These are phyloP conservation scores for Carpinus viminea DNA, from an alignment of 306 rosid genomes.

Conservation along the genomic window DNA sequence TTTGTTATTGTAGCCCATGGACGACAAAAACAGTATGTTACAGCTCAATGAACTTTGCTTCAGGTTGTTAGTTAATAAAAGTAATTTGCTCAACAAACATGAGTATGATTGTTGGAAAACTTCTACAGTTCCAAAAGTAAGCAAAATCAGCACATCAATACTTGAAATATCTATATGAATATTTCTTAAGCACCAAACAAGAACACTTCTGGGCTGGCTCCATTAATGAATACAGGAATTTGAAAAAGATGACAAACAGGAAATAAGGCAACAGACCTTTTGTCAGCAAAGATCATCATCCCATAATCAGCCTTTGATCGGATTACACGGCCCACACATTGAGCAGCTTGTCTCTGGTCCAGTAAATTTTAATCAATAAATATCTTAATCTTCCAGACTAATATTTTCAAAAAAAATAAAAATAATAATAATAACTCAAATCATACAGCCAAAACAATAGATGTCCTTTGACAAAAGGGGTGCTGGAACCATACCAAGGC, in stretches of 20 bases:
- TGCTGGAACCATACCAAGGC: constrained; percentile 61
- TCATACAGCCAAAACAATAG: constrained; percentile 15
- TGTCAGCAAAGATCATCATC: constrained; percentile 99
- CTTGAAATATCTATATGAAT: not conserved
- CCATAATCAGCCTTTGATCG: constrained; percentile 98
- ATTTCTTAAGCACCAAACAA: not conserved
- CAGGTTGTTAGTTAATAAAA: not conserved
- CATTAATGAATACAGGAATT: not conserved
- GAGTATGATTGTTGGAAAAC: not conserved
- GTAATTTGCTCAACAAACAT: not conserved
- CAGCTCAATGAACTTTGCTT: not conserved
- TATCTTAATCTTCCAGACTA: constrained; percentile 8
- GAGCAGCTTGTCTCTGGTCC: constrained; percentile 97
- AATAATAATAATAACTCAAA: not conserved
- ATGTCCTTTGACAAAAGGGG: constrained; percentile 16
- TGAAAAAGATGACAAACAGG: not conserved
- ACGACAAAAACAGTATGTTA: not conserved
- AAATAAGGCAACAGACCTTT: constrained; percentile 49
- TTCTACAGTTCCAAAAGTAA: not conserved
- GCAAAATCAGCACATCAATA: not conserved
- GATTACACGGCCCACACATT: constrained; percentile 94
- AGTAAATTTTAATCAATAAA: constrained; percentile 13
- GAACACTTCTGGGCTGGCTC: not conserved
- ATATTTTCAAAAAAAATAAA: not conserved
- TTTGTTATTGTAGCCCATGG: not conserved